Evolutionary conservation across 2,329 filamentous ascomycete genomes (phyloP).

Genomic region (Huntiella omanensis): DNA sequence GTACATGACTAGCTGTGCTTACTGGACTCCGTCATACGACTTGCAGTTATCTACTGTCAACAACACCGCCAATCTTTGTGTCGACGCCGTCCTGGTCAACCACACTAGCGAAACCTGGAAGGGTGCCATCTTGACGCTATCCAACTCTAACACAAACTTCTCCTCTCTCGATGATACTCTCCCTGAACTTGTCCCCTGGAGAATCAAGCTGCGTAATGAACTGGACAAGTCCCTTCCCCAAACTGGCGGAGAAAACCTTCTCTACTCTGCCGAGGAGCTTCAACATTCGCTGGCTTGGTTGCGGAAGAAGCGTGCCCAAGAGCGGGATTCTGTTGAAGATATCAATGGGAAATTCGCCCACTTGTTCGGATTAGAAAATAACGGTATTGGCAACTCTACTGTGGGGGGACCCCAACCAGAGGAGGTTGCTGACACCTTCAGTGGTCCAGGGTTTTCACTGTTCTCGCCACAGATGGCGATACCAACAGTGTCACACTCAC

Average conservation of each 20-base stretch:
- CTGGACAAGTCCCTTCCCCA: background rate
- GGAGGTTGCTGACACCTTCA: no score
- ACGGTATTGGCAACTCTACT: no score
- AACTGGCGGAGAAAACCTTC: conserved; percentile 15
- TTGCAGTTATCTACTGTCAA: conserved; percentile 37
- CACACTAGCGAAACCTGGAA: conserved; percentile 44
- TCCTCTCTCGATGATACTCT: conserved; percentile 35
- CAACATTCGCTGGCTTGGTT: conserved; percentile 17
- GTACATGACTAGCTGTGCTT: conserved; percentile 38
- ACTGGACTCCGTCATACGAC: conserved; percentile 44
- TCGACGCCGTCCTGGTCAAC: conserved; percentile 44
- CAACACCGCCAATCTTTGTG: conserved; percentile 34
- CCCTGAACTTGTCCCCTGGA: conserved; percentile 37
- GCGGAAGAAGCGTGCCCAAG: conserved; percentile 14
- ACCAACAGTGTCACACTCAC: no score
- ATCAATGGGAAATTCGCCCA: no score
- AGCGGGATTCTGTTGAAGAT: no score
- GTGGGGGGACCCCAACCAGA: no score
- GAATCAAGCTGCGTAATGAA: conserved; percentile 27
- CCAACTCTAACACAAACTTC: conserved; percentile 42
- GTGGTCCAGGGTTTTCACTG: no score
- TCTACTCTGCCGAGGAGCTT: conserved; percentile 23
- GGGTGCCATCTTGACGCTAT: conserved; percentile 39
- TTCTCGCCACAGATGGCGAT: no score
- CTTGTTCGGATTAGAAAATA: no score